These are phyloP conservation scores for Penicillium aurantiogriseum DNA, from an alignment of 2,329 filamentous ascomycete genomes.

Conservation along the genomic window DNA sequence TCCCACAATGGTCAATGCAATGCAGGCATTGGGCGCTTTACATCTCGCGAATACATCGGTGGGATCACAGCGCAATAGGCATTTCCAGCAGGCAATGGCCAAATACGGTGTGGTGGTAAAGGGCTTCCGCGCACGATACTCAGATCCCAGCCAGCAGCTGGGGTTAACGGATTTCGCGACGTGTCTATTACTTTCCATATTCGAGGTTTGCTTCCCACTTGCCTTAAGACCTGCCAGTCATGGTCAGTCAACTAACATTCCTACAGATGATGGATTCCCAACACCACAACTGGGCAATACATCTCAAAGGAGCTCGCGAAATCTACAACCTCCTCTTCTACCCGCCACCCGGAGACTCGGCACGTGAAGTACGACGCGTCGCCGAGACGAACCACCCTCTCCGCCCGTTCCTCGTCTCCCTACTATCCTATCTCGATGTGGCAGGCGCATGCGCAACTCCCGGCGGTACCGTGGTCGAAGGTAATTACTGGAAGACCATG, in stretches of 20 bases:
- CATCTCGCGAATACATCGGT: constrained; percentile 42
- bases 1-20: constrained; percentile 37
- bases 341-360: constrained; percentile 23
- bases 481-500: constrained; percentile 41
- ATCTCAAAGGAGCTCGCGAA: constrained; percentile 41
- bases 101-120: constrained; percentile 41
- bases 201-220: constrained; percentile 29
- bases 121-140: constrained; percentile 31
- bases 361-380: constrained; percentile 29
- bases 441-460: constrained; percentile 41
- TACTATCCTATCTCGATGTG: constrained; percentile 42
- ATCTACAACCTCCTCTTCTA: constrained; percentile 38
- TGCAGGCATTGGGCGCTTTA: constrained; percentile 43
- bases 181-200: constrained; percentile 35
- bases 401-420: constrained; percentile 39
- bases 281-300: constrained; percentile 40
- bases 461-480: constrained; percentile 39
- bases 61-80: constrained; percentile 31
- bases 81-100: constrained; percentile 41
- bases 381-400: constrained; percentile 36
- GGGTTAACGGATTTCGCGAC: constrained; percentile 36
- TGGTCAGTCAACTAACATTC: background rate
- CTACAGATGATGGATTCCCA: constrained; percentile 41
- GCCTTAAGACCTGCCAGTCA: background rate
- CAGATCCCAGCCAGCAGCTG: constrained; percentile 24